Evolutionary conservation across 345 rosid genomes (phyloP), one percentile per base, ranked within the genome.

Genomic region (Rhizophora apiculata): DNA sequence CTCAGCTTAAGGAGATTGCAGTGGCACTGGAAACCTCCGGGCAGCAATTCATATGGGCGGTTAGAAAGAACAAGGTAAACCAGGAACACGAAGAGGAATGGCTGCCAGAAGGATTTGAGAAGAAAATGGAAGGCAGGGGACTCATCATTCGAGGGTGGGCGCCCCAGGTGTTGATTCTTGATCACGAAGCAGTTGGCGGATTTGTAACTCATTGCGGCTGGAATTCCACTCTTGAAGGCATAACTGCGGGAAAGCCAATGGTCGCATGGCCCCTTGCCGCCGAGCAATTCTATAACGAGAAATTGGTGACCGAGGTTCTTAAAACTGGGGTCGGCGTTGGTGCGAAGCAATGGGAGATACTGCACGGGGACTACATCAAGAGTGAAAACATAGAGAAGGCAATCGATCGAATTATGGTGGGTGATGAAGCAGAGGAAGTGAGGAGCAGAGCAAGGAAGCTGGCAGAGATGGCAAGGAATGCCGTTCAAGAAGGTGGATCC

Each of bases 1-100:
- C 68, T 19, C 82, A 84, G 69, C 73, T 85, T 10, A 67, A 58
- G 6, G 86, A 87, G 76, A 78, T 87, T 8, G 88, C 87, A 6
- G 8, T 60, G n/a, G 89, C 87, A 0, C 76, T 87, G 5, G 85
- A 89, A 37, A 71, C 81, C 60, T 83, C 95, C 7, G 81, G 84
- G 57, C 79, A 78, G 27, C 68, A 74, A 32, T 88, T 85, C 78
- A 61, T 88, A 5, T 88, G 87, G 90, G 90, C 83, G 27, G 85
- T 82, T 31, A 82, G 49, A 52, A 72, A 60, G 79, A 34, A 49
- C 15, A 64, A 57, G 30, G 68, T 30, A 3, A 71, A 82, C 32
- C 82, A 78, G 65, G 72, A 57, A 20, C 77, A 76, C 8, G 56
- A 78, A 48, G 85, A 78, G 48, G 55, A 54, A 8, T 66, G 69